These are phyloP conservation scores for Mycena maculata DNA, from an alignment of 768 basidiomycete genomes.

Conservation along the genomic window DNA sequence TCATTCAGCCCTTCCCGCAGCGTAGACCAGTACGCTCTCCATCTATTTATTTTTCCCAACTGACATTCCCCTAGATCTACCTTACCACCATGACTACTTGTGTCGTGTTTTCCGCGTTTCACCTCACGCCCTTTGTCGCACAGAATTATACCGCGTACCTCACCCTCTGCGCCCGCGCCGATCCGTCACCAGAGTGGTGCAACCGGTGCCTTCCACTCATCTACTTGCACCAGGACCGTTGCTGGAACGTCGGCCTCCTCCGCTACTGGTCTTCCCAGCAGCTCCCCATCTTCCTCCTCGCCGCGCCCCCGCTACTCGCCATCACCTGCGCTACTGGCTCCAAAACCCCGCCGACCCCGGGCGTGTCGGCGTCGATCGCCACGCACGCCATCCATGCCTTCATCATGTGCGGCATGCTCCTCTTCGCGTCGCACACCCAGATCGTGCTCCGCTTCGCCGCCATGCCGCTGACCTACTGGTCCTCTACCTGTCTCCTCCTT, in stretches of 20 bases:
- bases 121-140: constrained; percentile 73
- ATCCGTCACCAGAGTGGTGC: constrained; percentile 71
- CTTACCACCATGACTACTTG: constrained; percentile 49
- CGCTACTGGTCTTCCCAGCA: constrained; percentile 88
- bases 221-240: constrained; percentile 83
- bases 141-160: constrained; percentile 78
- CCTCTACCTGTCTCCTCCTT: constrained; percentile 73
- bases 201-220: constrained; percentile 66
- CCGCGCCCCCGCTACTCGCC: constrained; percentile 72
- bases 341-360: constrained; percentile 11
- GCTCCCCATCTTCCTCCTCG: constrained; percentile 89
- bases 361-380: constrained; percentile 52
- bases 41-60: not conserved
- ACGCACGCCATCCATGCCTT: constrained; percentile 85
- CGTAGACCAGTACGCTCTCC: constrained; percentile 46
- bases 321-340: constrained; percentile 49
- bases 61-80: constrained; percentile 46
- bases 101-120: constrained; percentile 55
- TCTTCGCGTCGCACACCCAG: constrained; percentile 88
- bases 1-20: constrained; percentile 65
- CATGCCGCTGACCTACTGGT: constrained; percentile 89
- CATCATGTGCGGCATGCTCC: constrained; percentile 67
- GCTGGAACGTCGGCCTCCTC: constrained; percentile 91
- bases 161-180: constrained; percentile 66
- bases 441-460: constrained; percentile 84